Conservation (phyloP, 169 alveolate genomes). For the Plasmodium gallinaceum region DNA sequence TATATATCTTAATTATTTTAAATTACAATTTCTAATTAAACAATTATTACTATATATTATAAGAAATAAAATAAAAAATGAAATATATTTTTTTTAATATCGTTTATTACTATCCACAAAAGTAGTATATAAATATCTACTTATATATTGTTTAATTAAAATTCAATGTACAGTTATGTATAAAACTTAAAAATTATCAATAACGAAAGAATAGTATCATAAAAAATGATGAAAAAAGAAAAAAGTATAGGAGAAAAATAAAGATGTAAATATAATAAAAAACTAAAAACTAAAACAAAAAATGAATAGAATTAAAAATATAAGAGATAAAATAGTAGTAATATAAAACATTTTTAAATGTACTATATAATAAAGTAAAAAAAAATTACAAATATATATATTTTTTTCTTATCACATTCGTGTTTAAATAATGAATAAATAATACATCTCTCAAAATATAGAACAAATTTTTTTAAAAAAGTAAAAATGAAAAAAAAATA, state of each 20-base stretch:
- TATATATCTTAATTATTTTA: neutral
- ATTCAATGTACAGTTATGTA: neutral
- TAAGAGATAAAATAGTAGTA: conserved; percentile 4
- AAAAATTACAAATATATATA: conserved; percentile 10
- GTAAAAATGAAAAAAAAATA: neutral
- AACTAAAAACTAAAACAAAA: conserved; percentile 64
- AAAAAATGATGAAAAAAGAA: neutral
- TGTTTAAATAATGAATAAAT: conserved; percentile 17
- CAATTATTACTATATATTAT: neutral
- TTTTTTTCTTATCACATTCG: neutral
- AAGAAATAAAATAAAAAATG: conserved; percentile 3
- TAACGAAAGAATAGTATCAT: neutral
- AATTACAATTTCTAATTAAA: too few relatives aligned
- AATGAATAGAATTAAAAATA: conserved; percentile 6
- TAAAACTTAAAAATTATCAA: conserved; percentile 4
- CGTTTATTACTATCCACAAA: too few relatives aligned
- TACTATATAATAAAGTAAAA: conserved; percentile 33
- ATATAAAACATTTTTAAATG: conserved; percentile 8
- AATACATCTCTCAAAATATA: conserved; percentile 7
- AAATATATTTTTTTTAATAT: neutral
- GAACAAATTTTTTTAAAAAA: conserved; percentile 10
- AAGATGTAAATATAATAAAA: conserved; percentile 1
- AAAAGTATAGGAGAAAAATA: conserved; percentile 11
- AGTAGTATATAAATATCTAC: too few relatives aligned
- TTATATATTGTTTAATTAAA: too few relatives aligned